Percentiles rank a stretch among this genome's conserved stretches.
phyloP scores from a whole-genome alignment of 495 filamentous ascomycete species.

The Geopyxis carbonaria region DNA sequence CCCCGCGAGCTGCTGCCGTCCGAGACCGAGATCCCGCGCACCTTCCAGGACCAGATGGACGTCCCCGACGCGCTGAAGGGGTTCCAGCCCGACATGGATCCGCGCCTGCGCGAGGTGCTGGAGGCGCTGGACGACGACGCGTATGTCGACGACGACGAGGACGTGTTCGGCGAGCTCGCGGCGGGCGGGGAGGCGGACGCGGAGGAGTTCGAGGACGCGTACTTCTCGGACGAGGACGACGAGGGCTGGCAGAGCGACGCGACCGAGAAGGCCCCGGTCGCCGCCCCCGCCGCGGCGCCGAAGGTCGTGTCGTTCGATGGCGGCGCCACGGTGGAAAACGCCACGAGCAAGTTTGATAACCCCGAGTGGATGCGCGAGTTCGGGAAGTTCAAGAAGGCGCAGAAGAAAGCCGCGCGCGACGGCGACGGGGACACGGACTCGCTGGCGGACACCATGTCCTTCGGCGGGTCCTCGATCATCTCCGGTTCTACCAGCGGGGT shows the following conservation, averaged over 20 bases:
- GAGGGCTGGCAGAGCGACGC: conserved; percentile 90
- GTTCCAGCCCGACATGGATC: conserved; percentile 98
- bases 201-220: conserved; percentile 47
- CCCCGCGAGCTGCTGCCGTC: conserved; percentile 53
- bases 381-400: conserved; percentile 71
- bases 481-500: conserved; percentile 16
- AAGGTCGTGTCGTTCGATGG: no score
- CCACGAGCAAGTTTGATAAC: conserved; percentile 32
- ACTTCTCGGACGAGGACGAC: conserved; percentile 41
- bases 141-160: conserved; percentile 80
- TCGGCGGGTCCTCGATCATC: conserved; percentile 34
- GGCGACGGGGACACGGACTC: conserved; percentile 10
- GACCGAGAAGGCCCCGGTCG: conserved; percentile 53
- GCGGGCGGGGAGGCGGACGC: conserved; percentile 54
- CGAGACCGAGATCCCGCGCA: conserved; percentile 50
- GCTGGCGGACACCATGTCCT: conserved; percentile 25
- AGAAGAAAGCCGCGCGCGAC: conserved; percentile 28
- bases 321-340: no score
- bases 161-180: conserved; percentile 64
- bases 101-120: conserved; percentile 72
- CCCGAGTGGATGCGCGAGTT: conserved; percentile 74
- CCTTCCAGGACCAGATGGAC: conserved; percentile 88
- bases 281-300: conserved; percentile 29
- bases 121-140: conserved; percentile 93
- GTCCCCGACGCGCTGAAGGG: conserved; percentile 78